Percentiles rank a stretch among this genome's conserved stretches.
Conservation (phyloP, 2,329 filamentous ascomycete genomes). For the Cladosporium sp. region DNA sequence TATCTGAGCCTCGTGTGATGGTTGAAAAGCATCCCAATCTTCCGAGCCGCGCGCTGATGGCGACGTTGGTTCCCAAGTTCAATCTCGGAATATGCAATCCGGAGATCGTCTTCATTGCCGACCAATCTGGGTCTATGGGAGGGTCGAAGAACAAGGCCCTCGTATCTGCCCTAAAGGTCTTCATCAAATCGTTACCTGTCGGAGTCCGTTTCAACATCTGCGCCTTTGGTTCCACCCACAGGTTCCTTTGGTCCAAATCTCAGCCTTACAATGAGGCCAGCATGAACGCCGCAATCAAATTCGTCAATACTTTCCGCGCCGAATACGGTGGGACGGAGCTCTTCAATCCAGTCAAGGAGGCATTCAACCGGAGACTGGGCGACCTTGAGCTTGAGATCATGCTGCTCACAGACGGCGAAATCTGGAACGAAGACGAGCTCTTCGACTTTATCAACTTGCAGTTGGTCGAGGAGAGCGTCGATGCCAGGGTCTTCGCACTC, state of each 20-base stretch:
- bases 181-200: conserved; percentile 59
- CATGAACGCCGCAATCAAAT: conserved; percentile 34
- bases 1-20: conserved; percentile 56
- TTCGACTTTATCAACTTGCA: conserved; percentile 45
- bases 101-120: conserved; percentile 67
- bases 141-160: conserved; percentile 48
- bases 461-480: conserved; percentile 34
- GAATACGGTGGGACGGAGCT: conserved; percentile 52
- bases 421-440: conserved; percentile 44
- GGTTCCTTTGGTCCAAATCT: conserved; percentile 45
- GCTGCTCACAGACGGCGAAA: conserved; percentile 52
- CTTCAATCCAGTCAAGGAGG: conserved; percentile 40
- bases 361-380: conserved; percentile 41
- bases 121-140: conserved; percentile 63
- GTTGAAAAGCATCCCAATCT: conserved; percentile 60
- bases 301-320: conserved; percentile 39
- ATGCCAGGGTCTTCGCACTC: conserved; percentile 51
- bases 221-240: conserved; percentile 51
- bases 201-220: conserved; percentile 65
- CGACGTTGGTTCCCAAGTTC: conserved; percentile 65
- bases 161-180: conserved; percentile 52
- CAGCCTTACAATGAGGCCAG: conserved; percentile 21
- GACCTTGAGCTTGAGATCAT: conserved; percentile 48
- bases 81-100: conserved; percentile 49
- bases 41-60: conserved; percentile 59